Conservation (phyloP, 2,329 filamentous ascomycete species). For the Fusarium dlaminii region DNA sequence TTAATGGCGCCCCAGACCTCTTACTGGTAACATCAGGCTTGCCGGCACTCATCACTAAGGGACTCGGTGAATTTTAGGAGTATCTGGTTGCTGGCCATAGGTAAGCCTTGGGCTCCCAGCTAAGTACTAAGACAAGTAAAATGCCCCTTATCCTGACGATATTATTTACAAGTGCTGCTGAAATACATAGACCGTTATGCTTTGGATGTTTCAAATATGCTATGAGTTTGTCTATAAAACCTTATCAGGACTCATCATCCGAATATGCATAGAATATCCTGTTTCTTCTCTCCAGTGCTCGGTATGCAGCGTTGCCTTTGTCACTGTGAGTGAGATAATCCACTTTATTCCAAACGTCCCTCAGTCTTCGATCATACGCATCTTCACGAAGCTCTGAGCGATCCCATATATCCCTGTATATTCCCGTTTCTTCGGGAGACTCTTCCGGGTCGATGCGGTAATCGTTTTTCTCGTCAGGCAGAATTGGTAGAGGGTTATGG, state of each 20-base stretch:
- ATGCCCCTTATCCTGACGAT: not conserved
- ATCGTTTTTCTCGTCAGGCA: not conserved
- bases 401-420: not conserved
- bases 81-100: not conserved
- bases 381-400: not conserved
- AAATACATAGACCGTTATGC: not conserved
- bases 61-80: not conserved
- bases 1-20: rapidly evolving
- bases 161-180: not conserved
- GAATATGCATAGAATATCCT: not conserved
- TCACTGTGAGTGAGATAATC: not conserved
- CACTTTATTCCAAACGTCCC: not conserved
- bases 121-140: not conserved
- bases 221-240: not conserved
- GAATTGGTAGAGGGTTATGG: not conserved
- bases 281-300: not conserved
- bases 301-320: not conserved
- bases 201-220: not conserved
- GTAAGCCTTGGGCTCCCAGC: not conserved
- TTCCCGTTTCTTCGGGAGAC: not conserved
- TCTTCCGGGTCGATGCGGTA: not conserved
- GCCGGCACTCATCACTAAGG: not conserved
- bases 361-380: not conserved
- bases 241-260: not conserved
- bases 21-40: not conserved